phyloP scores from a whole-genome alignment of 2,329 filamentous ascomycete species.

The Xylaria arbuscula region DNA sequence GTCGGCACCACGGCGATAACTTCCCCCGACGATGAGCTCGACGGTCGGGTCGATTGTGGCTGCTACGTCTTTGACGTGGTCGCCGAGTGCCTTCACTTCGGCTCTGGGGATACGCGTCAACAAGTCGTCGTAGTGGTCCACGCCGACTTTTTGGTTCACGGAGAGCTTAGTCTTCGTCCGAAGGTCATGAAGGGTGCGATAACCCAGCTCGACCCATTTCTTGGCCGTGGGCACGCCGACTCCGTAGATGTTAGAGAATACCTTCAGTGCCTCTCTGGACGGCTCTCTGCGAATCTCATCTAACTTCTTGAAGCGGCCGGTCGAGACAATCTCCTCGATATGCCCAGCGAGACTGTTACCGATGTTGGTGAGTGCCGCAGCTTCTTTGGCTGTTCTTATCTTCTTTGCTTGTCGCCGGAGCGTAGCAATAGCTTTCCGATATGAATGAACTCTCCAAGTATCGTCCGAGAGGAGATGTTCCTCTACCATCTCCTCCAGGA shows the following conservation, averaged over 20 bases:
- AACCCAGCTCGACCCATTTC: constrained; percentile 80
- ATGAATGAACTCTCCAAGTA: constrained; percentile 79
- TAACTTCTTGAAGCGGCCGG: constrained; percentile 75
- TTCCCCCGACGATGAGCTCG: constrained; percentile 81
- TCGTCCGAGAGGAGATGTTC: constrained; percentile 82
- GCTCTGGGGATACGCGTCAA: constrained; percentile 78
- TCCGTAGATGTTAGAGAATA: constrained; percentile 83
- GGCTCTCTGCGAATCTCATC: constrained; percentile 77
- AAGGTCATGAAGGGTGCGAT: constrained; percentile 79
- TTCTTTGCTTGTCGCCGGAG: constrained; percentile 73
- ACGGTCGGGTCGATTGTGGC: constrained; percentile 70
- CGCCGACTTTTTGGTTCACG: constrained; percentile 76
- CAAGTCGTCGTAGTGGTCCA: constrained; percentile 85
- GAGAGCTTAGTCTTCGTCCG: constrained; percentile 70
- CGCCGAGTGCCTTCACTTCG: constrained; percentile 78
- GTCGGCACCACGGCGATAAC: constrained; percentile 81
- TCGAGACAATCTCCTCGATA: constrained; percentile 88
- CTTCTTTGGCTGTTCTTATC: constrained; percentile 76
- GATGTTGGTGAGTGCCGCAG: constrained; percentile 73
- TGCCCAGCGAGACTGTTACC: constrained; percentile 81
- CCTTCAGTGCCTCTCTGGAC: constrained; percentile 70
- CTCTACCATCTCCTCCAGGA: constrained; percentile 81
- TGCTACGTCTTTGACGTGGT: constrained; percentile 70
- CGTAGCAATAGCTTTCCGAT: constrained; percentile 80
- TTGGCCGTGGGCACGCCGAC: constrained; percentile 77